phyloP scores from a whole-genome alignment of 2,329 filamentous ascomycete genomes.

The Paraconiothyrium sp. region DNA sequence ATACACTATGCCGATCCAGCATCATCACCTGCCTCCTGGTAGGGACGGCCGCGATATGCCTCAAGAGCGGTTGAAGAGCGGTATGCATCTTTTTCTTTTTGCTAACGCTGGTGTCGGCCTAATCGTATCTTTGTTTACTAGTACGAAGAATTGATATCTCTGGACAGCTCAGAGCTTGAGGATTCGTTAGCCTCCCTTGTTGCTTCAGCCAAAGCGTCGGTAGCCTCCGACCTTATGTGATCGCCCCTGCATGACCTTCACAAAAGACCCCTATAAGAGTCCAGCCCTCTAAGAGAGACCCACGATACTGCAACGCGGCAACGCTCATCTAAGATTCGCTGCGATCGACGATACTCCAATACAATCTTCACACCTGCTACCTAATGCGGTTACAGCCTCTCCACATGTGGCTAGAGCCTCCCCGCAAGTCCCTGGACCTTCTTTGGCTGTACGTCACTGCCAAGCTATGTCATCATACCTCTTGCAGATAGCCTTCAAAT shows the following conservation, averaged over 20 bases:
- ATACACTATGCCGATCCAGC: neutral
- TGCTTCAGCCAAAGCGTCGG: neutral
- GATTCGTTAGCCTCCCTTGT: neutral
- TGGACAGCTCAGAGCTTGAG: neutral
- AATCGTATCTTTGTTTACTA: neutral
- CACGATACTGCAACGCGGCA: slow-evolving; percentile 6
- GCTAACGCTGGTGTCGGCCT: too few species aligned
- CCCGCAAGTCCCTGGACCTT: slow-evolving; percentile 9
- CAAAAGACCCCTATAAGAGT: neutral
- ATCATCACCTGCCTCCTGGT: neutral
- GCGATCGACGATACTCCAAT: slow-evolving; percentile 30
- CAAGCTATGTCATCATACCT: slow-evolving; percentile 37
- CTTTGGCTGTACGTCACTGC: slow-evolving; percentile 38
- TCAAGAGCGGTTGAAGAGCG: neutral
- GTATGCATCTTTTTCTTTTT: neutral
- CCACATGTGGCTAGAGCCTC: slow-evolving; percentile 4
- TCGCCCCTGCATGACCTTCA: slow-evolving; percentile 3
- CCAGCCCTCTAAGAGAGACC: slow-evolving; percentile 1
- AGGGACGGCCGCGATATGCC: neutral
- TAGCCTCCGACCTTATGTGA: neutral
- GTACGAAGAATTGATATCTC: too few species aligned
- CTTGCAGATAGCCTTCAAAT: slow-evolving; percentile 12
- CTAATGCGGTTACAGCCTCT: slow-evolving; percentile 15
- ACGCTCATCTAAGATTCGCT: slow-evolving; percentile 17
- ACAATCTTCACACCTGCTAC: slow-evolving; percentile 13